phyloP scores from a whole-genome alignment of 192 early-diverging fungal species.

The Coemansia sp. region DNA sequence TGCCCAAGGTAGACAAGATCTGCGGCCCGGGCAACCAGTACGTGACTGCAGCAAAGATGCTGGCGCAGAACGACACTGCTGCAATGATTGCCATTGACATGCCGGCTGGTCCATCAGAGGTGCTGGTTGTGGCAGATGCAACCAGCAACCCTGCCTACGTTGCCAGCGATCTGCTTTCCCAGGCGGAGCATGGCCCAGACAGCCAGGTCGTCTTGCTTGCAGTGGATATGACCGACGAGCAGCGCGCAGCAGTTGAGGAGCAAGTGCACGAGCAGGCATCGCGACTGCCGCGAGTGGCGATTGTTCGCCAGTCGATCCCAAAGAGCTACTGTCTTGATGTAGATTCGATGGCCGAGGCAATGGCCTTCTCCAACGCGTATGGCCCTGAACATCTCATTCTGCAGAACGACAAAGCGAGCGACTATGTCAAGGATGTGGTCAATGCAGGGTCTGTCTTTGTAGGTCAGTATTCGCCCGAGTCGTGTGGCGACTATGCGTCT shows the following conservation, averaged over 20 bases:
- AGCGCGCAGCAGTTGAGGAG: constrained; percentile 73
- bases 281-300: constrained; percentile 81
- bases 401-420: constrained; percentile 76
- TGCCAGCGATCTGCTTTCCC: constrained; percentile 91
- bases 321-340: constrained; percentile 82
- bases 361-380: constrained; percentile 93
- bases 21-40: constrained; percentile 99
- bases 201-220: constrained; percentile 95
- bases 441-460: constrained; percentile 99
- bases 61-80: constrained; percentile 90
- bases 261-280: constrained; percentile 81
- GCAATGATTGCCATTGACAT: constrained; percentile 97
- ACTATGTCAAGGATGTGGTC: constrained; percentile 62
- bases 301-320: constrained; percentile 84
- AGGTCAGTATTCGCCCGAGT: constrained; percentile 93
- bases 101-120: constrained; percentile 99
- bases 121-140: constrained; percentile 94
- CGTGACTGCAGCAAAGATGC: constrained; percentile 99
- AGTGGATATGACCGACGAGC: constrained; percentile 66
- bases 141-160: constrained; percentile 86
- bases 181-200: constrained; percentile 97
- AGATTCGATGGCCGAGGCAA: constrained; percentile 69
- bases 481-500: constrained; percentile 98
- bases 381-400: constrained; percentile 98
- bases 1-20: constrained; percentile 99